Base-by-base conservation (phyloP, 2,329 filamentous ascomycete genomes). In the Sporothrix protearum region DNA sequence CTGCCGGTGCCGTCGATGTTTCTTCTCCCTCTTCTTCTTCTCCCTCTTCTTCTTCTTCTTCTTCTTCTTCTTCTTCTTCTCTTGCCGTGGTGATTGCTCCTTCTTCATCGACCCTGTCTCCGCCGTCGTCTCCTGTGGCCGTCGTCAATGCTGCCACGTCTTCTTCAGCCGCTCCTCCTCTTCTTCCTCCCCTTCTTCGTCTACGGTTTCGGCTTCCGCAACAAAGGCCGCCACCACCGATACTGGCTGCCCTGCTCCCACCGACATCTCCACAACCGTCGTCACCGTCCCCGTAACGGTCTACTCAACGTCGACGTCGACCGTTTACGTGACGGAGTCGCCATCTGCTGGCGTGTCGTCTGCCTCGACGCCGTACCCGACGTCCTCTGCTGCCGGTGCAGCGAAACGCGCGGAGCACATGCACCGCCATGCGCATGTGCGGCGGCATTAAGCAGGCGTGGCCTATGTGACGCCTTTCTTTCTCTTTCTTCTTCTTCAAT, bases 301-400 rank as follows among this genome's bases (percentile, higher is more conserved):
- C 19, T 55, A 71, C 57, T 66, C 69, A 8, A 61, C 69, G 30
- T 45, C 45, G 47, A 73, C 71, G 36, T 71, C 69, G 16, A 71
- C 71, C 42, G 25, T 72, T 12, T 70, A 68, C 59, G 39, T 57
- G 68, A 70, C 68, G 1, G 49, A 9, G 25, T 22, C 61, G 30
- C 16, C 55, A 3, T 57, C 36, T 16, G 3, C 45, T 3, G 55
- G 25, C 25, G 53, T 36, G 5, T 57, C 55, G 6, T 59, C 55
- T 6, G 16, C 55, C 2, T n/a, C 55, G n/a, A 36, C 59, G 6
- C 59, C 59, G n/a, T 64, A 45, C 59, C 59, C 36, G 36, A 45
- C 49, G 14, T 22, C 33, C 19, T 28, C 49, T 28, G 19, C 66
- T 0, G 49, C 33, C n/a, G n/a, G 66, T 30, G 66, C 30, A 2